These are phyloP conservation scores for Psilocybe subaeruginosa DNA, from an alignment of 768 basidiomycete species.

Conservation along the genomic window DNA sequence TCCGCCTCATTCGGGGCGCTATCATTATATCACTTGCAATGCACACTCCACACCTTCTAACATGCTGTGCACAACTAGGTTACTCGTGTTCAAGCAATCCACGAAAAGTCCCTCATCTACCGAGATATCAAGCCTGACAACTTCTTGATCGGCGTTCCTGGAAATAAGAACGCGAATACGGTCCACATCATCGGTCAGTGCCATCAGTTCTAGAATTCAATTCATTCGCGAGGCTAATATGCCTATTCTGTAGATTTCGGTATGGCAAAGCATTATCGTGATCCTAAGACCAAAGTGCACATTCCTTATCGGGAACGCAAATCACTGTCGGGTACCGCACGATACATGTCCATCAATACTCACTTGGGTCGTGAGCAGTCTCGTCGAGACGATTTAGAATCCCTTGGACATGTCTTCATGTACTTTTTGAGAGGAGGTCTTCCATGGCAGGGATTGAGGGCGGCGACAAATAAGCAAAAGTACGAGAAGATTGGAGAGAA, in stretches of 20 bases:
- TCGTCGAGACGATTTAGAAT: slow-evolving; percentile 94
- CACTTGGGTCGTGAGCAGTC: slow-evolving; percentile 96
- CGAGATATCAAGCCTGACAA: slow-evolving; percentile 99
- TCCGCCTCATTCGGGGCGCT: neutral
- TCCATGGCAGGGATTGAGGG: slow-evolving; percentile 97
- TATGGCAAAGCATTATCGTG: slow-evolving; percentile 99
- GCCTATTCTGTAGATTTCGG: slow-evolving; percentile 73
- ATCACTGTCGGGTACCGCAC: slow-evolving; percentile 92
- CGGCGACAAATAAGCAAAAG: slow-evolving; percentile 99
- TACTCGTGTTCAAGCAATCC: slow-evolving; percentile 94
- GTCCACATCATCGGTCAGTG: slow-evolving; percentile 85
- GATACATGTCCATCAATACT: slow-evolving; percentile 99
- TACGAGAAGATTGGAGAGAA: slow-evolving; percentile 99
- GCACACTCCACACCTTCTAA: neutral
- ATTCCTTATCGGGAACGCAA: slow-evolving; percentile 99
- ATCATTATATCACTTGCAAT: neutral
- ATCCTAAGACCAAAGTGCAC: slow-evolving; percentile 96
- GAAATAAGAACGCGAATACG: slow-evolving; percentile 86
- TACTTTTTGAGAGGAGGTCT: slow-evolving; percentile 96
- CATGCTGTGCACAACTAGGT: slow-evolving; percentile 53
- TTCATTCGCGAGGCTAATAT: neutral
- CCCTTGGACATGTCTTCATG: slow-evolving; percentile 98
- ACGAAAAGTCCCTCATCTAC: slow-evolving; percentile 98
- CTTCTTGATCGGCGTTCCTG: slow-evolving; percentile 94
- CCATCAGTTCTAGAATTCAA: slow-evolving; percentile 4